Evolutionary conservation across 2,329 filamentous ascomycete species (phyloP).

Genomic region (Colletotrichum brevisporum): DNA sequence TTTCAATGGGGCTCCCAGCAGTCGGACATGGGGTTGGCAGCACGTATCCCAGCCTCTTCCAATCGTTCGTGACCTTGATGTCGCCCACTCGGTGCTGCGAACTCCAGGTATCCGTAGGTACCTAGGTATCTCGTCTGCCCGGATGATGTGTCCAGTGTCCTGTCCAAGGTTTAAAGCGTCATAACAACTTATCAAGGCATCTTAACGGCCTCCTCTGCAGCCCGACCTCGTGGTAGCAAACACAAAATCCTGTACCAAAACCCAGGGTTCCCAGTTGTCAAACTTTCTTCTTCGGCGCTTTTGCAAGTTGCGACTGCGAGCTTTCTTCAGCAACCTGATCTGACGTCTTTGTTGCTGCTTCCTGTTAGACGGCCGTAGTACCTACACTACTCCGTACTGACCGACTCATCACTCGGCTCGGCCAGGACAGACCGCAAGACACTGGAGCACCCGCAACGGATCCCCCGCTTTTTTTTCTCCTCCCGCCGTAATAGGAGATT

Average conservation of each 20-base stretch:
- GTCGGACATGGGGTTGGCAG: background rate
- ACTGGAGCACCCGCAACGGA: conserved; percentile 2
- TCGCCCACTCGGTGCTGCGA: background rate
- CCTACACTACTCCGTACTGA: background rate
- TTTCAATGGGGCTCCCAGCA: conserved; percentile 16
- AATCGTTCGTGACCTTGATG: conserved; percentile 15
- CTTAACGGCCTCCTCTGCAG: conserved; percentile 34
- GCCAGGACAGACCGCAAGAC: no score
- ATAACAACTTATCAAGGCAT: background rate
- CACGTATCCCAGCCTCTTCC: conserved; percentile 31
- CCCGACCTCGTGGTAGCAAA: conserved; percentile 32
- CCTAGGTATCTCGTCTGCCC: background rate
- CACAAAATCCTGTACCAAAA: conserved; percentile 12
- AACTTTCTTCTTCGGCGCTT: conserved; percentile 3
- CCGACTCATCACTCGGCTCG: conserved; percentile 15
- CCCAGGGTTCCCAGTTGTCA: conserved; percentile 1
- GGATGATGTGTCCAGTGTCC: background rate
- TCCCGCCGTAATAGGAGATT: conserved; percentile 17
- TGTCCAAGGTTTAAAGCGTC: conserved; percentile 14
- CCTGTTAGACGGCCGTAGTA: background rate
- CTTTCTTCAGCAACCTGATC: conserved; percentile 4
- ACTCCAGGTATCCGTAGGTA: background rate
- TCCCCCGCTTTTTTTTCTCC: conserved; percentile 17
- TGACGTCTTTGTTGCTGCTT: background rate
- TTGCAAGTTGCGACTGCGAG: background rate